Conservation (phyloP, 257 asterid species). For the Apocynum venetum region DNA sequence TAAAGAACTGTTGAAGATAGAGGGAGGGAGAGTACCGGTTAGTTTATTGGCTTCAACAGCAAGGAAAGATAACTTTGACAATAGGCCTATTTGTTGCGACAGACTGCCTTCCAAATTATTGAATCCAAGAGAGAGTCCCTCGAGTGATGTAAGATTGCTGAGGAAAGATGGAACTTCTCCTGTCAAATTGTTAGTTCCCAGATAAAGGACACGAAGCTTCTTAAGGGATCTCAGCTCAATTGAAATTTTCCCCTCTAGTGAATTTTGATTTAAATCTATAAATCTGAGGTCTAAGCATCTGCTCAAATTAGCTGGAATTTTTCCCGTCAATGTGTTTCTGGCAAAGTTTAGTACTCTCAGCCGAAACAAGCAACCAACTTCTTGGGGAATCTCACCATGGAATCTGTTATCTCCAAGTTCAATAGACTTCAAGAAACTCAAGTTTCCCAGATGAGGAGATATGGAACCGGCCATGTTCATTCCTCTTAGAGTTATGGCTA, state of each 20-base stretch:
- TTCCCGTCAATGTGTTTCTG: conserved; percentile 27
- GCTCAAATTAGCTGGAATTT: conserved; percentile 27
- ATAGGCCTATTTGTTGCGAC: conserved; percentile 30
- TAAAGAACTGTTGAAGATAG: conserved; percentile 26
- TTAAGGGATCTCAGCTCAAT: conserved; percentile 25
- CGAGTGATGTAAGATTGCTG: conserved; percentile 26
- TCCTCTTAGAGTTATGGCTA: conserved; percentile 11
- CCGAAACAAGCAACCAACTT: conserved; percentile 22
- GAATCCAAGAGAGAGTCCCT: not conserved
- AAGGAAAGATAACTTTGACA: conserved; percentile 15
- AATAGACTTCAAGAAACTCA: conserved; percentile 27
- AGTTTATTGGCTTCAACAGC: conserved; percentile 17
- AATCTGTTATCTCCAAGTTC: conserved; percentile 24
- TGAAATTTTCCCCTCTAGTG: conserved; percentile 19
- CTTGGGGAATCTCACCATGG: conserved; percentile 25
- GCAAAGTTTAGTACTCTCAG: conserved; percentile 7
- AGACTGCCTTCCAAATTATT: conserved; percentile 31
- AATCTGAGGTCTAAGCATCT: conserved; percentile 17
- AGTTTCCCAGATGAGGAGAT: conserved; percentile 36
- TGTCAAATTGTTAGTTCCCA: conserved; percentile 19
- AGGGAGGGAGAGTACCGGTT: conserved; percentile 21
- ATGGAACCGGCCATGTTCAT: conserved; percentile 25
- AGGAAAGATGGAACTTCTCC: conserved; percentile 33
- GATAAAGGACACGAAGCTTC: conserved; percentile 15
- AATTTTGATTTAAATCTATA: conserved; percentile 20